These are phyloP conservation scores for Nannizzia gypsea DNA, from an alignment of 2,329 filamentous ascomycete species.

Conservation along the genomic window DNA sequence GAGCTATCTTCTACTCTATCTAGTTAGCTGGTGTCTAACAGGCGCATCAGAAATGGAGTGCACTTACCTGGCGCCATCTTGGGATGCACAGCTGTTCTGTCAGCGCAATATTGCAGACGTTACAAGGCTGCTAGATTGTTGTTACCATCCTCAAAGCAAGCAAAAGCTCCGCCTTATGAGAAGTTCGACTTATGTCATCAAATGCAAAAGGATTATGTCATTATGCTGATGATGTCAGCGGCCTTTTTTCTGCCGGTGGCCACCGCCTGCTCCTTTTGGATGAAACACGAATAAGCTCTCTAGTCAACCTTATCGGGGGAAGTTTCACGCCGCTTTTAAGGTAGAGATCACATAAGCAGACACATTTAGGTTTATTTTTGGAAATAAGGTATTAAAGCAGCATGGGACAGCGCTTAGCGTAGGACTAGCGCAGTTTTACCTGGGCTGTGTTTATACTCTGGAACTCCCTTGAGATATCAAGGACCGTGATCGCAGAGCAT, in stretches of 20 bases:
- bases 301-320: neutral
- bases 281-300: neutral
- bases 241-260: neutral
- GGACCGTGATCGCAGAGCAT: neutral
- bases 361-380: neutral
- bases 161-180: neutral
- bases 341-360: neutral
- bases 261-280: neutral
- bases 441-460: neutral
- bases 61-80: constrained; percentile 3
- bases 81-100: neutral
- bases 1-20: constrained; percentile 4
- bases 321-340: neutral
- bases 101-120: neutral
- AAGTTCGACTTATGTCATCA: neutral
- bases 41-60: neutral
- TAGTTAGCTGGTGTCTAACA: neutral
- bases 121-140: neutral
- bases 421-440: neutral
- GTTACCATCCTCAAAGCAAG: no score
- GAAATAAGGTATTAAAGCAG: neutral
- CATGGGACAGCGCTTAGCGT: neutral
- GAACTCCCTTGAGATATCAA: neutral
- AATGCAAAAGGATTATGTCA: neutral
- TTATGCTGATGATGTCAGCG: neutral